These are phyloP conservation scores for Linnemannia hyalina DNA, from an alignment of 192 early-diverging fungal genomes.

Conservation along the genomic window DNA sequence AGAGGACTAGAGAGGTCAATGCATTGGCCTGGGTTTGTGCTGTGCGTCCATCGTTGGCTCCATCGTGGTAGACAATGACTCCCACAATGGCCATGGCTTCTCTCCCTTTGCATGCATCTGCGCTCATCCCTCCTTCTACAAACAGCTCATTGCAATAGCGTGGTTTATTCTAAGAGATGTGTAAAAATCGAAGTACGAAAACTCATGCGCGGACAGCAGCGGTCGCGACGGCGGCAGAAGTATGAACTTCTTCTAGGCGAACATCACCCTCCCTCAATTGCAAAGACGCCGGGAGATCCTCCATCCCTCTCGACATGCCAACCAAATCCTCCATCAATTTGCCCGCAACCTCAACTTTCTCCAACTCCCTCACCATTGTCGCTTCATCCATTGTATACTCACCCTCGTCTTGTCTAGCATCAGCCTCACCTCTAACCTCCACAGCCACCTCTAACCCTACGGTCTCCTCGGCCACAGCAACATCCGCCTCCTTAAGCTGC, in stretches of 20 bases:
- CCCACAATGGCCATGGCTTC: too few species aligned
- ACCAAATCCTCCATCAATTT: constrained; percentile 3
- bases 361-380: background rate
- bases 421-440: background rate
- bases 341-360: background rate
- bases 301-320: background rate
- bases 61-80: too few species aligned
- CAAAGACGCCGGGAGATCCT: background rate
- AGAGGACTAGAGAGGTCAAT: background rate
- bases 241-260: background rate
- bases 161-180: background rate
- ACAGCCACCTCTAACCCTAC: background rate
- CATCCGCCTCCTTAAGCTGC: constrained; percentile 24
- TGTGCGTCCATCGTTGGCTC: background rate
- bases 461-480: background rate
- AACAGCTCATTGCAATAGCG: too few species aligned
- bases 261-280: background rate
- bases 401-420: background rate
- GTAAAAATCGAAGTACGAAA: background rate
- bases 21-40: background rate
- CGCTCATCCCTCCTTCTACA: too few species aligned
- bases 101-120: too few species aligned
- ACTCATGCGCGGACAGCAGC: background rate
- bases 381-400: background rate
- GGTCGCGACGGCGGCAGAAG: background rate